Evolutionary conservation across 768 basidiomycete genomes (phyloP).

Genomic region (Agrocybe pediades): DNA sequence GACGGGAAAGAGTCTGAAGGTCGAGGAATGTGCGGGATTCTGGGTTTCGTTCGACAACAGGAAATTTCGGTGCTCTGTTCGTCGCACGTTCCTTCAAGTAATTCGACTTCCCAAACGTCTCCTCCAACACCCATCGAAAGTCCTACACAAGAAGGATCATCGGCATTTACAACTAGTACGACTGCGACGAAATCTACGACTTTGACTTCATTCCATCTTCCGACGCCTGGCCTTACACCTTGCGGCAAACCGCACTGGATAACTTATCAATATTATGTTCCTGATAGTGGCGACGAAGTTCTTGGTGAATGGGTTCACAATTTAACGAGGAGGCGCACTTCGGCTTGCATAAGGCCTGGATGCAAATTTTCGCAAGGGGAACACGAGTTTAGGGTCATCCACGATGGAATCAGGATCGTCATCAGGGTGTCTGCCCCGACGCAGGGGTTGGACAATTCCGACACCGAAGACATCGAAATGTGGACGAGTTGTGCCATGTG

Average conservation of each 20-base stretch:
- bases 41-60: conserved; percentile 62
- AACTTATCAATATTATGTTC: conserved; percentile 51
- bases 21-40: conserved; percentile 47
- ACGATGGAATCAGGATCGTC: conserved; percentile 34
- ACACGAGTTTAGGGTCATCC: conserved; percentile 49
- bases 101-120: conserved; percentile 3
- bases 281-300: conserved; percentile 29
- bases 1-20: conserved; percentile 43
- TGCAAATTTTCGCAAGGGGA: conserved; percentile 36
- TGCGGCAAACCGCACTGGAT: conserved; percentile 53
- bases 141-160: conserved; percentile 4
- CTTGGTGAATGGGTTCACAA: conserved; percentile 47
- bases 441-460: conserved; percentile 2
- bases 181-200: conserved; percentile 5
- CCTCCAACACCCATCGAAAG: conserved; percentile 2
- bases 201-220: conserved; percentile 13
- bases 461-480: conserved; percentile 28
- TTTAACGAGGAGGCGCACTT: conserved; percentile 28
- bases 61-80: conserved; percentile 53
- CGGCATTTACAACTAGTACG: conserved; percentile 4
- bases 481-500: conserved; percentile 49
- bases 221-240: conserved; percentile 21
- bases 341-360: conserved; percentile 37
- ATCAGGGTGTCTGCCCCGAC: conserved; percentile 20
- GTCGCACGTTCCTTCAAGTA: conserved; percentile 31